phyloP scores from a whole-genome alignment of 1,284 basidiomycete genomes.

The Ustilago sp. region DNA sequence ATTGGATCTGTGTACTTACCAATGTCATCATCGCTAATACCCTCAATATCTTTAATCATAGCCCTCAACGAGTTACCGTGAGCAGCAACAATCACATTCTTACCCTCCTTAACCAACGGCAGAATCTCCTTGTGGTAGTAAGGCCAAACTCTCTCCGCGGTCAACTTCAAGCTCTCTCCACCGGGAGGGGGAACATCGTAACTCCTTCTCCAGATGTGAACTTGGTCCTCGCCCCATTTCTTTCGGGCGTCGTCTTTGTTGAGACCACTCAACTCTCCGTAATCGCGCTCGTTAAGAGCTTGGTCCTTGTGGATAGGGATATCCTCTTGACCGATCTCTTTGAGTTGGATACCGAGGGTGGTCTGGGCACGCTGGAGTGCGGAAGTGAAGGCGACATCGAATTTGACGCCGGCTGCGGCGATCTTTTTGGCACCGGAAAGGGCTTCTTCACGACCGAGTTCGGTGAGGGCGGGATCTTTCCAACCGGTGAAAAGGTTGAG shows the following conservation, averaged over 20 bases:
- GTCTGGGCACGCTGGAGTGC: slow-evolving; percentile 71
- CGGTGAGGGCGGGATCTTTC: slow-evolving; percentile 69
- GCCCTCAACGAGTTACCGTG: slow-evolving; percentile 71
- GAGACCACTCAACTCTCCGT: slow-evolving; percentile 70
- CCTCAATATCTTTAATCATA: slow-evolving; percentile 71
- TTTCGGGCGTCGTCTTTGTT: slow-evolving; percentile 71
- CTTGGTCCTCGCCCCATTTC: slow-evolving; percentile 72
- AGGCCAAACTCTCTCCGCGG: slow-evolving; percentile 70
- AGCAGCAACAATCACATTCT: slow-evolving; percentile 71
- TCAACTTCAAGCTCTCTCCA: slow-evolving; percentile 71
- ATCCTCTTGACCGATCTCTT: slow-evolving; percentile 70
- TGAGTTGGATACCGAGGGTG: slow-evolving; percentile 71
- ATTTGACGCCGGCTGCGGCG: slow-evolving; percentile 67
- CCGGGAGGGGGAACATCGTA: slow-evolving; percentile 71
- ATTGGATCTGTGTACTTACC: slow-evolving; percentile 30
- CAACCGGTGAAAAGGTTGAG: slow-evolving; percentile 69
- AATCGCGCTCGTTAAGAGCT: slow-evolving; percentile 72
- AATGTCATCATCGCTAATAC: slow-evolving; percentile 70
- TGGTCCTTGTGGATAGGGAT: slow-evolving; percentile 69
- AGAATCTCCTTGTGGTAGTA: slow-evolving; percentile 71
- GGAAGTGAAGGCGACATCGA: slow-evolving; percentile 71
- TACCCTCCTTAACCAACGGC: slow-evolving; percentile 69
- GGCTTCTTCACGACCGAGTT: slow-evolving; percentile 66
- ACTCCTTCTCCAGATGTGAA: slow-evolving; percentile 70
- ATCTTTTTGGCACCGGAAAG: slow-evolving; percentile 67